These are phyloP conservation scores for Pseudocercospora vitis DNA, from an alignment of 2,329 filamentous ascomycete species.

Conservation along the genomic window DNA sequence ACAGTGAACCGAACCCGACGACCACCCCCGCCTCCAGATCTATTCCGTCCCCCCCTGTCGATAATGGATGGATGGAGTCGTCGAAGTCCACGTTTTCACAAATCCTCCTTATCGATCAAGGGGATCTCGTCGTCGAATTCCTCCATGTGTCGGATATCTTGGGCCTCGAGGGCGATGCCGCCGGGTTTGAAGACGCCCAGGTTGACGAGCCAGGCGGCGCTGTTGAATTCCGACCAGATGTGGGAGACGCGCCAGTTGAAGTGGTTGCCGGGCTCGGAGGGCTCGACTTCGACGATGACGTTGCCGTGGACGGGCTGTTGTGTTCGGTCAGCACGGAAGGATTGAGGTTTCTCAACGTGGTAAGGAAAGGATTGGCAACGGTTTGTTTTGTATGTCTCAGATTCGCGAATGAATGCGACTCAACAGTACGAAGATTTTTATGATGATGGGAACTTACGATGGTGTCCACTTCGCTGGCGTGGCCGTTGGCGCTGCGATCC, in stretches of 20 bases:
- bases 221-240: slow-evolving; percentile 38
- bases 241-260: slow-evolving; percentile 27
- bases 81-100: not conserved
- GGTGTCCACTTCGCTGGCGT: slow-evolving; percentile 28
- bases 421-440: too few relatives aligned
- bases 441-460: slow-evolving; percentile 24
- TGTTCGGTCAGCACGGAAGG: too few relatives aligned
- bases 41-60: not conserved
- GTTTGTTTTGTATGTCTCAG: too few relatives aligned
- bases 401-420: too few relatives aligned
- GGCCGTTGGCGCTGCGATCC: slow-evolving; percentile 28
- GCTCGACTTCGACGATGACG: slow-evolving; percentile 24
- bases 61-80: too few relatives aligned
- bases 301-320: slow-evolving; percentile 26
- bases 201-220: slow-evolving; percentile 36
- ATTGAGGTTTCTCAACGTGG: slow-evolving; percentile 2
- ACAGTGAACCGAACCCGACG: too few relatives aligned
- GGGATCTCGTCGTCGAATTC: slow-evolving; percentile 8
- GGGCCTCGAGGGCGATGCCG: slow-evolving; percentile 7
- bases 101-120: not conserved
- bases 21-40: not conserved
- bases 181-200: slow-evolving; percentile 30
- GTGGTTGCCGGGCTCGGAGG: slow-evolving; percentile 18
- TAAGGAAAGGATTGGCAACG: too few relatives aligned
- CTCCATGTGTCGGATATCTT: slow-evolving; percentile 19